Base-by-base conservation (phyloP, 2,329 filamentous ascomycete species). In the Cercospora beticola region DNA sequence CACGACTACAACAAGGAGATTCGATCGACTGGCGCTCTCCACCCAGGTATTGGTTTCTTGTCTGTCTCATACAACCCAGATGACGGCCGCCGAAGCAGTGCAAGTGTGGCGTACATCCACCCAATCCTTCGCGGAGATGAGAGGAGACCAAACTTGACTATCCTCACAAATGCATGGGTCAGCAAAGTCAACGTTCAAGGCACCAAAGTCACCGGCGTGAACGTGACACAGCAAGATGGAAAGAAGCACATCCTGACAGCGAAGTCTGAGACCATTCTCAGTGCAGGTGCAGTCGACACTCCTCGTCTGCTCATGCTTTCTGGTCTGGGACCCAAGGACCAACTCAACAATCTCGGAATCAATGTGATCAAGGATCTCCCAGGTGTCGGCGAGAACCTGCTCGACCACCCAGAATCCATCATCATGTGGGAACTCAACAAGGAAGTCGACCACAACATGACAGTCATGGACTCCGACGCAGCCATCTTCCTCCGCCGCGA, bases 11-110 rank as follows among this genome's bases (percentile, higher is more conserved):
- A 97, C 84, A 84, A 89, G 75, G 88, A 94, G 79, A 97, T 97
- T 79, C 86, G 86, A 70, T 84, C 87, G 72, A 90, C 86, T 62
- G 93, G 93, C 66, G 85, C 89, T 56, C 82, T 97, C 72, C 89
- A 88, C 72, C 85, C 91, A 75, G 91, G 91, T 60, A 91, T 95
- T 30, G 93, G 93, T 66, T 97, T 97, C 86, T 94, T 97, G 85
- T 93, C 90, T 72, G 89, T 97, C 73, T 90, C 92, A 43, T 97
- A 97, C 83, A 96, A 97, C 83, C 93, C 93, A 2, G 93, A 97
- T 76, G 90, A 93, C 76, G 92, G 93, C 76, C 87, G 88, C 75
- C 89, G 93, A 71, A 94, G 91, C 83, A 94, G 91, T 78, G 93
- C 93, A 68, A 93, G 90, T 68, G 93, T 97, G 23, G 93, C 93